Evolutionary conservation across 176 grass and related monocot species (phyloP).

Genomic region (Areca catechu): DNA sequence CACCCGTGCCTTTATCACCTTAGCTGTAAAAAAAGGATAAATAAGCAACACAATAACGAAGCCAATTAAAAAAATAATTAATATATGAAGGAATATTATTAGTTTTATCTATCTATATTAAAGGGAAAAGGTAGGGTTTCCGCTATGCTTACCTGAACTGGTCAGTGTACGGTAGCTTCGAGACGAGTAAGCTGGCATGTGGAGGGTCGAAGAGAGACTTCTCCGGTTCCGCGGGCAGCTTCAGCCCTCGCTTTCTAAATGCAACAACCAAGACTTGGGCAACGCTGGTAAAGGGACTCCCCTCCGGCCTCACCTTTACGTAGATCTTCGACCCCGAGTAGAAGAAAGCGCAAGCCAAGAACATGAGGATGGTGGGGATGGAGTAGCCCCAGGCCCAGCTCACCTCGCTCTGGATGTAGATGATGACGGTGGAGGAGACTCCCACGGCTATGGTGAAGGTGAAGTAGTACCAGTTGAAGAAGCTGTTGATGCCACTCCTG

Average conservation of each 20-base stretch:
- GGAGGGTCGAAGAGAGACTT: slow-evolving; percentile 78
- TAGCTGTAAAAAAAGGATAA: no score
- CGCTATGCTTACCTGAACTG: slow-evolving; percentile 4
- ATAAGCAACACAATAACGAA: no score
- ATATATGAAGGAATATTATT: no score
- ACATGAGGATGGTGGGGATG: slow-evolving; percentile 76
- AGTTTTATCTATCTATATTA: no score
- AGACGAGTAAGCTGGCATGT: slow-evolving; percentile 21
- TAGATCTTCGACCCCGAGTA: slow-evolving; percentile 75
- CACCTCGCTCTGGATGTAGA: slow-evolving; percentile 93
- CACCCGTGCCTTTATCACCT: no score
- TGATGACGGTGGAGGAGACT: slow-evolving; percentile 83
- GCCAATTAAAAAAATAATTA: no score
- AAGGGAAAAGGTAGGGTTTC: no score
- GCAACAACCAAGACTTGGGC: slow-evolving; percentile 49
- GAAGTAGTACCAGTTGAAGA: slow-evolving; percentile 99
- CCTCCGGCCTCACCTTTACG: slow-evolving; percentile 58
- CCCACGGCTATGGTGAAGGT: slow-evolving; percentile 83
- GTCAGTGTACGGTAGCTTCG: slow-evolving; percentile 9
- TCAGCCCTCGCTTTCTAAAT: slow-evolving; percentile 36
- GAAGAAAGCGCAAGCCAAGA: slow-evolving; percentile 72
- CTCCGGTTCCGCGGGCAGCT: slow-evolving; percentile 68
- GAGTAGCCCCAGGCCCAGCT: slow-evolving; percentile 75
- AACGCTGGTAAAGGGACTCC: slow-evolving; percentile 78
- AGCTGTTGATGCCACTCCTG: slow-evolving; percentile 95